Percentiles rank a stretch among this genome's conserved stretches.
These are phyloP conservation scores for Hepatocystis sp. DNA, from an alignment of 169 alveolate species.

Conservation along the genomic window DNA sequence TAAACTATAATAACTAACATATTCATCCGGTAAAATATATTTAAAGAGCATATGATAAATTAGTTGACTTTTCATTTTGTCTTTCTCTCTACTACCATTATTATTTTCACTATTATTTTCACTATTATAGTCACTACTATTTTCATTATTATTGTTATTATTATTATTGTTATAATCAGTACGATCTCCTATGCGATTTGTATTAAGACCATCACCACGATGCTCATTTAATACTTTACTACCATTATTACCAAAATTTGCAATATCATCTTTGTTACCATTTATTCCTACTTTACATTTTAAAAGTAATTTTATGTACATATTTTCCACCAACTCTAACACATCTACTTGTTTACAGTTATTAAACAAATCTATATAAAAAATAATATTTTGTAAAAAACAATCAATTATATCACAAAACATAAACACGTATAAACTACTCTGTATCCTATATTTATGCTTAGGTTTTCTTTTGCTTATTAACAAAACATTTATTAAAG, in stretches of 20 bases:
- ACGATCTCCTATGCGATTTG: no score
- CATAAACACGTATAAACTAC: constrained; percentile 28
- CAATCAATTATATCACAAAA: constrained; percentile 66
- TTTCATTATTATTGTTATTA: no score
- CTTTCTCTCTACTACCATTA: no score
- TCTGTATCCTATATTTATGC: constrained; percentile 23
- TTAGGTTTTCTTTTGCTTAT: constrained; percentile 24
- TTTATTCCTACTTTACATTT: constrained; percentile 58
- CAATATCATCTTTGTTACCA: constrained; percentile 16
- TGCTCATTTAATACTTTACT: no score
- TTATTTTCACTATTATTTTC: no score
- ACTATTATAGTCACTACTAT: no score
- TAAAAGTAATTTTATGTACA: constrained; percentile 14
- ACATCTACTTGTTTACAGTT: constrained; percentile 18
- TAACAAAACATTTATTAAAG: constrained; percentile 25
- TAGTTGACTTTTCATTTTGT: constrained; percentile 9
- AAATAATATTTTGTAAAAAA: constrained; percentile 56
- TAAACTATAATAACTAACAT: constrained; percentile 13
- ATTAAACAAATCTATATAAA: constrained; percentile 29
- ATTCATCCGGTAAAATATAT: constrained; percentile 26
- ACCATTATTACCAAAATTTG: no score
- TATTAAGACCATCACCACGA: no score
- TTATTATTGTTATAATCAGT: no score
- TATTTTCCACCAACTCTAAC: constrained; percentile 19
- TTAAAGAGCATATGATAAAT: constrained; percentile 49